These are phyloP conservation scores for Aspergillus haitiensis DNA, from an alignment of 495 filamentous ascomycete species.

Conservation along the genomic window DNA sequence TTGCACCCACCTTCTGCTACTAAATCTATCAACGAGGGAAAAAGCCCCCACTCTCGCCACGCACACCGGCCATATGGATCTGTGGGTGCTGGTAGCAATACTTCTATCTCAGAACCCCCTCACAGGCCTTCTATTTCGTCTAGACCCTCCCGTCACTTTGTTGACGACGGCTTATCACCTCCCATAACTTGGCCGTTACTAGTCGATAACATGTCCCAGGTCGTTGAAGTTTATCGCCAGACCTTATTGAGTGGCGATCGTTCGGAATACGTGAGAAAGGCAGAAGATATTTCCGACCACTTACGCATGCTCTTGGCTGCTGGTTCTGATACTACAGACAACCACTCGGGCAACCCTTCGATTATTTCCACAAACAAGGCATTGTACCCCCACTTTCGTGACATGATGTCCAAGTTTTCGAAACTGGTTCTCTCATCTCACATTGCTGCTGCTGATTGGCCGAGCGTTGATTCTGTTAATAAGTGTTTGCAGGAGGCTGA, in stretches of 20 bases:
- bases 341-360: constrained; percentile 97
- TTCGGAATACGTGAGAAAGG: constrained; percentile 85
- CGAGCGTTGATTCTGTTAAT: constrained; percentile 76
- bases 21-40: constrained; percentile 36
- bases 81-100: constrained; percentile 33
- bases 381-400: constrained; percentile 93
- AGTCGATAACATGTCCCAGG: constrained; percentile 84
- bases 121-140: constrained; percentile 55
- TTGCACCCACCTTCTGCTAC: constrained; percentile 61
- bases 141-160: constrained; percentile 74
- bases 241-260: constrained; percentile 76
- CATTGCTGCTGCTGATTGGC: constrained; percentile 93
- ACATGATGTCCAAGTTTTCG: constrained; percentile 99
- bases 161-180: constrained; percentile 74
- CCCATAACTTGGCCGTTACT: constrained; percentile 85
- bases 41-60: constrained; percentile 23
- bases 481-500: constrained; percentile 97
- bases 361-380: constrained; percentile 97
- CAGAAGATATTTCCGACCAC: constrained; percentile 97
- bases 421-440: constrained; percentile 98
- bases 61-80: constrained; percentile 30
- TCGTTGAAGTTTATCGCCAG: constrained; percentile 84
- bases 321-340: constrained; percentile 94
- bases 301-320: constrained; percentile 90
- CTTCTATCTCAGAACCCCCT: constrained; percentile 39